Evolutionary conservation across 768 basidiomycete species (phyloP), one percentile per base, ranked within the genome.

Genomic region (Suillus americanus): DNA sequence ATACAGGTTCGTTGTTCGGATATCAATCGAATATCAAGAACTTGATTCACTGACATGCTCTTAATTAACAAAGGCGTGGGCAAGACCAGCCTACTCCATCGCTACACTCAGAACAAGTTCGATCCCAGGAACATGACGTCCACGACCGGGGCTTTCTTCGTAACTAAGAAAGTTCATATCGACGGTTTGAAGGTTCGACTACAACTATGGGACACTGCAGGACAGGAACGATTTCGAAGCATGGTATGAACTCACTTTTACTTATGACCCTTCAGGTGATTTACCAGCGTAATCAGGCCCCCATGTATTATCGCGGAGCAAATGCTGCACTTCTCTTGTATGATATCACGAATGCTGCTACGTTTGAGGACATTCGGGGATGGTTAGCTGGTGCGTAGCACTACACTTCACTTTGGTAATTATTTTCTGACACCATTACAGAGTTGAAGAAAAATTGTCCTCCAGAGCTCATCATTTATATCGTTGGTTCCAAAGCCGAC

Each of bases 301-400:
- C 93, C 69, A 95, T 97, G 90, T 97, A 96, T 81, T 96, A 96
- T 84, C 89, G 94, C 79, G 94, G 94, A 75, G 93, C 95, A 72
- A 92, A 96, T 74, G 95, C 95, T 68, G 95, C 95, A 43, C 85
- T 98, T 67, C 83, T 97, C 70, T 84, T 97, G 75, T 98, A 98
- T 80, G 95, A 98, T 83, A 94, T 97, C 70, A 96, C 96, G 73
- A 94, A 93, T 79, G 85, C 85, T 65, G 82, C 89, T 63, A 91
- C 91, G 33, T 95, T 98, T 80, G 88, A 94, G 66, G 95, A 96
- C 75, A 86, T 97, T 70, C 86, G 89, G 69, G 91, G 92, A 68
- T 98, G 95, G 95, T 84, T 93, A 60, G 90, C 93, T 81, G 94
- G 94, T 88, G 70, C 66, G 83, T 72, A 1, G 38, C 38, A 46